Conservation (phyloP, 2,329 filamentous ascomycete species). For the Blastomyces parvus region DNA sequence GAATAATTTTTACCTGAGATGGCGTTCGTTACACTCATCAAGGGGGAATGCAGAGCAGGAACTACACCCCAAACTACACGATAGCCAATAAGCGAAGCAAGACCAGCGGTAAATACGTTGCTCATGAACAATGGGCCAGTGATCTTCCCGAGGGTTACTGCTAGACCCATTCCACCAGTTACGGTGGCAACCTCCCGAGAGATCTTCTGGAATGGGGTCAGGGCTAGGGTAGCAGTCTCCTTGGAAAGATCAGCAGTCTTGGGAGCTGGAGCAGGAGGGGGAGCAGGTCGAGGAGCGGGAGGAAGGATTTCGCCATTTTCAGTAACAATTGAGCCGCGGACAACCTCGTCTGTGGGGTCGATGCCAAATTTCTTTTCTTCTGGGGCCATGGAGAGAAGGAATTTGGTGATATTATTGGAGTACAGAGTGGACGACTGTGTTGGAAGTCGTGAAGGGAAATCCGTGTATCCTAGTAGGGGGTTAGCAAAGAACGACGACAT, state of each 20-base stretch:
- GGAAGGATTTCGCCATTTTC: conserved; percentile 67
- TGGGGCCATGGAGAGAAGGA: conserved; percentile 70
- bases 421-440: conserved; percentile 86
- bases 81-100: conserved; percentile 80
- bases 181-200: conserved; percentile 65
- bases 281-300: conserved; percentile 59
- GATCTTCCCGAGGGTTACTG: conserved; percentile 66
- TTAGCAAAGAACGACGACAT: not conserved
- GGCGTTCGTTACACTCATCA: conserved; percentile 91
- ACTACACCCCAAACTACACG: conserved; percentile 79
- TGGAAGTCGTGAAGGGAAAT: conserved; percentile 74
- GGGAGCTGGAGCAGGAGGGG: conserved; percentile 42
- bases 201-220: conserved; percentile 75
- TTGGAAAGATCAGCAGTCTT: conserved; percentile 30
- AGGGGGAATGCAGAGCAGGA: conserved; percentile 73
- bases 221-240: conserved; percentile 51
- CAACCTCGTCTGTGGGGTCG: conserved; percentile 74
- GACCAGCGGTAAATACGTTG: conserved; percentile 73
- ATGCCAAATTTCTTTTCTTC: conserved; percentile 70
- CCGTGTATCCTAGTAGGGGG: conserved; percentile 58
- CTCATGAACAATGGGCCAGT: conserved; percentile 80
- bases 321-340: conserved; percentile 74
- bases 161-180: conserved; percentile 67
- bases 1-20: conserved; percentile 55
- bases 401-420: conserved; percentile 89